These are phyloP conservation scores for Blyttiomyces sp. DNA, from an alignment of 371 early-diverging fungal genomes.

Conservation along the genomic window DNA sequence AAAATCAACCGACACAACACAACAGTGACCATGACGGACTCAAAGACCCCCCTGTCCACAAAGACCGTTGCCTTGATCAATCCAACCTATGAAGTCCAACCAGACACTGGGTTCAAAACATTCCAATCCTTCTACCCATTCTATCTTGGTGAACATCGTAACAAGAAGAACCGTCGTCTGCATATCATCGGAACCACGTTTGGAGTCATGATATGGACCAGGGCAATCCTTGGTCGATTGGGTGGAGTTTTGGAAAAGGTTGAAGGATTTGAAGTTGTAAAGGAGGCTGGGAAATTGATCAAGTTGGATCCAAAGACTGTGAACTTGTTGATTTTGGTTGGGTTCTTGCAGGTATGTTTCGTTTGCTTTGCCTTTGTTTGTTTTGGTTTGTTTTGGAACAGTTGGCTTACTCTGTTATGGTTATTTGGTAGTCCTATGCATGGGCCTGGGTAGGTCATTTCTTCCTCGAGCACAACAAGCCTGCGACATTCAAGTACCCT, in stretches of 20 bases:
- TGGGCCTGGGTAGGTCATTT: constrained; percentile 64
- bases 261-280: no score
- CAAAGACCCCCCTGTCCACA: no score
- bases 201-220: neutral
- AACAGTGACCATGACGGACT: no score
- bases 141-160: constrained; percentile 48
- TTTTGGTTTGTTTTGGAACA: no score
- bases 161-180: constrained; percentile 13
- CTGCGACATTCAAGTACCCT: constrained; percentile 70
- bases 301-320: no score
- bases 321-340: neutral
- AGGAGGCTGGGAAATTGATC: no score
- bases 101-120: neutral
- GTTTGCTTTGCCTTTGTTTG: no score
- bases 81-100: neutral
- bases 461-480: constrained; percentile 54
- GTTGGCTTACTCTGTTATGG: no score
- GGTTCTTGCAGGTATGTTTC: neutral
- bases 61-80: no score
- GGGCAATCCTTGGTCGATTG: neutral
- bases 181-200: constrained; percentile 25
- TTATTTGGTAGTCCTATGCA: constrained; percentile 56
- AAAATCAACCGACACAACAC: no score
- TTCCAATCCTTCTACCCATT: constrained; percentile 60
- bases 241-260: no score